Conservation (phyloP, 345 rosid species). For the Raphanus raphanistrum region DNA sequence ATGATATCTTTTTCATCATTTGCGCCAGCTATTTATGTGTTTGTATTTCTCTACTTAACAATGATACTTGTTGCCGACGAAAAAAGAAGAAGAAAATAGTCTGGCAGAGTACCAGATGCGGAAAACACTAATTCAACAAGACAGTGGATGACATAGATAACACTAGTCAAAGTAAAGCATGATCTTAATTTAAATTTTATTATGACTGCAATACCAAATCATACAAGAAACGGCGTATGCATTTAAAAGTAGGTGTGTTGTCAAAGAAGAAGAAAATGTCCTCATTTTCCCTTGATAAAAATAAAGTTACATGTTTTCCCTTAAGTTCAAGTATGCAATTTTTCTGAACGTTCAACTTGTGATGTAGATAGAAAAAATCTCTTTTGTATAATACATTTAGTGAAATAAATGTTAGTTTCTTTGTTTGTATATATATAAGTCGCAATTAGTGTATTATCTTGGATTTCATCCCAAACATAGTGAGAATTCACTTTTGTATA, state of each 20-base stretch:
- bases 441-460: neutral
- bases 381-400: neutral
- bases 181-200: neutral
- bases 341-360: neutral
- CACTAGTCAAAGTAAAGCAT: constrained; percentile 5
- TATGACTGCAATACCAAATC: neutral
- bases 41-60: neutral
- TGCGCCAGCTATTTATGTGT: neutral
- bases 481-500: neutral
- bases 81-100: neutral
- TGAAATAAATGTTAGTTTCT: neutral
- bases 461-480: neutral
- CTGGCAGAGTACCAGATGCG: neutral
- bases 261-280: neutral
- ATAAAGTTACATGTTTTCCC: neutral
- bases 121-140: constrained; percentile 10
- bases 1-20: neutral
- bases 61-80: neutral
- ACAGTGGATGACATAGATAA: constrained; percentile 20
- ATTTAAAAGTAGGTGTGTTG: neutral
- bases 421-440: neutral
- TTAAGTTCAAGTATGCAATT: neutral
- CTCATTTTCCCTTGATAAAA: neutral
- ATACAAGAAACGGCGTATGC: neutral
- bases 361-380: neutral